phyloP scores from a whole-genome alignment of 73 alveolate genomes.

The Paramecium bursaria region DNA sequence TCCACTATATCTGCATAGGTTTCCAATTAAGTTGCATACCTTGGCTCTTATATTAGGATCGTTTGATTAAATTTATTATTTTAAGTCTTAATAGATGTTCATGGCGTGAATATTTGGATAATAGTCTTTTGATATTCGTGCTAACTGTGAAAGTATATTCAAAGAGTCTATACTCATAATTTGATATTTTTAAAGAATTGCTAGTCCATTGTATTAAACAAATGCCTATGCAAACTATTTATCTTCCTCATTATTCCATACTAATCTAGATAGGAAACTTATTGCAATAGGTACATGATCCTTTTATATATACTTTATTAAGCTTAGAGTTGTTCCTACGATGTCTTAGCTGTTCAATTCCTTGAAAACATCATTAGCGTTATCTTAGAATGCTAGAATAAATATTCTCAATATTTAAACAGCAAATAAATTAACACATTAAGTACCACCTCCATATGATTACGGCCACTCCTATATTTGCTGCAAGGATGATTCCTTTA shows the following conservation, averaged over 20 bases:
- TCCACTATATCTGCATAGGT: conserved; percentile 97
- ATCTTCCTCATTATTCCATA: conserved; percentile 82
- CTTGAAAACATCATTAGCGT: conserved; percentile 75
- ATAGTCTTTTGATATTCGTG: conserved; percentile 91
- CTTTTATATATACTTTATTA: conserved; percentile 75
- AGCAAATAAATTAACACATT: conserved; percentile 82
- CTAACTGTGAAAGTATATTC: conserved; percentile 87
- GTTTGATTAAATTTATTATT: conserved; percentile 81
- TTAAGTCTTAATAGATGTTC: conserved; percentile 88
- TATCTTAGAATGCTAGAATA: conserved; percentile 82
- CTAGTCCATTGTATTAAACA: conserved; percentile 87
- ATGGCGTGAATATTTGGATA: conserved; percentile 91
- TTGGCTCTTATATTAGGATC: conserved; percentile 95
- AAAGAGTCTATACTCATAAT: conserved; percentile 89
- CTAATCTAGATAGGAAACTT: conserved; percentile 78
- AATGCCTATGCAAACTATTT: conserved; percentile 86
- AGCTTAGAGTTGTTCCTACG: conserved; percentile 75
- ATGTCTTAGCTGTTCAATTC: conserved; percentile 84
- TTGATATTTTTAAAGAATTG: conserved; percentile 74
- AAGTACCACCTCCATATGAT: conserved; percentile 90
- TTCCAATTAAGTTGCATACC: conserved; percentile 98
- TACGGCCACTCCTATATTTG: conserved; percentile 98
- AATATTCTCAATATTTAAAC: conserved; percentile 83
- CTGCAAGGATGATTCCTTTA: conserved; percentile 86
- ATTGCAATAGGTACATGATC: conserved; percentile 83